phyloP scores from a whole-genome alignment of 345 rosid species.

The Lumnitzera racemosa region DNA sequence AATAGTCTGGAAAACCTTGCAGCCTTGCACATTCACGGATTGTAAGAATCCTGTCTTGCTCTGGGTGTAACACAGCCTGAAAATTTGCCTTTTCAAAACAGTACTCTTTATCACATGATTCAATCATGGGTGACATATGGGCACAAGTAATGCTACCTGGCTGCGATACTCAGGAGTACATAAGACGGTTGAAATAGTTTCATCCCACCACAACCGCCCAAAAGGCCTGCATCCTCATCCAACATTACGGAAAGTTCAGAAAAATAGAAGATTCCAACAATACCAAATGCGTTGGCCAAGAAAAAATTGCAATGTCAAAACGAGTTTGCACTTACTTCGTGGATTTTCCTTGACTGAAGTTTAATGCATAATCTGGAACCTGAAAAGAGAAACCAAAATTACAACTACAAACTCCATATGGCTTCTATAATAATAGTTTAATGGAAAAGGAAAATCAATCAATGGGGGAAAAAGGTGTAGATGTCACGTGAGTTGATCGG shows the following conservation, averaged over 20 bases:
- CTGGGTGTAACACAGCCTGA: constrained; percentile 75
- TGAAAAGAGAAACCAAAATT: constrained; percentile 15
- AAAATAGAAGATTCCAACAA: background rate
- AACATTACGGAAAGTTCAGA: background rate
- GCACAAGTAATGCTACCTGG: constrained; percentile 38
- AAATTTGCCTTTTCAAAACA: constrained; percentile 14
- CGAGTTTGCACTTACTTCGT: constrained; percentile 39
- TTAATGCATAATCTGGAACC: constrained; percentile 71
- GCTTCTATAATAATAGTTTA: no score
- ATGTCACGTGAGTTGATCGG: no score
- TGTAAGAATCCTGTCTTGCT: constrained; percentile 89
- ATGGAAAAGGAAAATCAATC: no score
- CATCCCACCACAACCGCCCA: constrained; percentile 97
- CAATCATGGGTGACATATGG: constrained; percentile 10
- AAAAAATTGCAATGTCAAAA: background rate
- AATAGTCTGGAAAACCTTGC: constrained; percentile 98
- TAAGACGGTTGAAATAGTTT: constrained; percentile 74
- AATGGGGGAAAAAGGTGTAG: no score
- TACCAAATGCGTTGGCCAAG: background rate
- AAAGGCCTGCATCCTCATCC: constrained; percentile 47
- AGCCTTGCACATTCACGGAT: constrained; percentile 83
- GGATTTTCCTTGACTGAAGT: constrained; percentile 69
- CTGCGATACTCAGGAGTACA: constrained; percentile 51
- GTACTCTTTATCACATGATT: constrained; percentile 2
- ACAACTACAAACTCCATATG: background rate